Conservation (phyloP, 352 stramenopile species). For the Globisporangium takayamanum region DNA sequence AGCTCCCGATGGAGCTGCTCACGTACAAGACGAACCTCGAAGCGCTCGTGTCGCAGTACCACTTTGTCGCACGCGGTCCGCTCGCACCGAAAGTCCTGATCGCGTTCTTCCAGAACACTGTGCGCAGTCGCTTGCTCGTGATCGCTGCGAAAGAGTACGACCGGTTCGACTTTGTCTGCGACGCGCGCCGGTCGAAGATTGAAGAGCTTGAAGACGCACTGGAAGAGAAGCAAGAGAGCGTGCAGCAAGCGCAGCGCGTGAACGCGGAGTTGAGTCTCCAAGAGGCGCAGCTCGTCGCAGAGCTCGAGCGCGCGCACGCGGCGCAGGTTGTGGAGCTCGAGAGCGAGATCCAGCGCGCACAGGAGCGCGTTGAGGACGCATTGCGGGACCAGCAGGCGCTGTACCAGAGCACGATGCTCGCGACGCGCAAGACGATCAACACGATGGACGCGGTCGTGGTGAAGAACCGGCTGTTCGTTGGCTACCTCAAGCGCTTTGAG, state of each 20-base stretch:
- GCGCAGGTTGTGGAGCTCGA: constrained; percentile 34
- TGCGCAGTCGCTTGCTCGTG: constrained; percentile 37
- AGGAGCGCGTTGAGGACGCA: constrained; percentile 40
- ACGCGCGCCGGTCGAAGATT: constrained; percentile 41
- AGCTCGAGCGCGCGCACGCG: constrained; percentile 38
- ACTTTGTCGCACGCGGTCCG: constrained; percentile 60
- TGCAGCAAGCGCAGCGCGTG: constrained; percentile 35
- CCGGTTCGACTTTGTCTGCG: constrained; percentile 44
- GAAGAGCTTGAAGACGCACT: constrained; percentile 43
- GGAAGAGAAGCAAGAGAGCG: constrained; percentile 37
- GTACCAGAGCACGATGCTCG: constrained; percentile 75
- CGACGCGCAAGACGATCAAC: constrained; percentile 67
- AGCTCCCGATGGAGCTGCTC: constrained; percentile 56
- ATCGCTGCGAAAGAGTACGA: constrained; percentile 54
- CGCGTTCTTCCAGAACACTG: constrained; percentile 49
- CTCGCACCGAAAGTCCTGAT: constrained; percentile 40
- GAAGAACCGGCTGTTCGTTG: constrained; percentile 56
- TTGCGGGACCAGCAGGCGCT: constrained; percentile 52
- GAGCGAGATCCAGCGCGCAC: constrained; percentile 27
- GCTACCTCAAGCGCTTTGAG: constrained; percentile 73
- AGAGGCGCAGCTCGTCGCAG: constrained; percentile 37
- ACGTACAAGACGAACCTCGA: constrained; percentile 79
- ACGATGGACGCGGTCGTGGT: constrained; percentile 65
- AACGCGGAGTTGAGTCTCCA: constrained; percentile 45
- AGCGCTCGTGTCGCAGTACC: constrained; percentile 72